Conservation (phyloP, 768 basidiomycete genomes). For the Hebeloma cylindrosporum region DNA sequence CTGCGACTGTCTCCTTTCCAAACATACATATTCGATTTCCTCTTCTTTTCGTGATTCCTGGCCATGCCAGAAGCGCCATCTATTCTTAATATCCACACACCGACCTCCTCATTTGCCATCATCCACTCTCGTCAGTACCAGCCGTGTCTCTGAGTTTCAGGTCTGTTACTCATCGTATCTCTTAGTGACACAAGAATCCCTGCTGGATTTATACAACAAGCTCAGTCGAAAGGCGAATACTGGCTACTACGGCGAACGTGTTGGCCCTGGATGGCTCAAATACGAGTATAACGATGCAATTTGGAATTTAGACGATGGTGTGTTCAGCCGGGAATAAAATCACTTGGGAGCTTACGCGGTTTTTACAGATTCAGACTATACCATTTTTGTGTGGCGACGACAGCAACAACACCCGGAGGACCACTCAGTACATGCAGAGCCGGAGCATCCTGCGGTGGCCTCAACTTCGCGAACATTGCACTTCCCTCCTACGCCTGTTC, state of each 20-base stretch:
- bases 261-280: constrained; percentile 81
- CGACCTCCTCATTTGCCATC: constrained; percentile 69
- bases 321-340: constrained; percentile 12
- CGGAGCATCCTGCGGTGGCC: constrained; percentile 19
- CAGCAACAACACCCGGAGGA: constrained; percentile 23
- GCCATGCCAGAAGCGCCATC: constrained; percentile 30
- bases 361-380: constrained; percentile 73
- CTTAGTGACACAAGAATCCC: constrained; percentile 67
- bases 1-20: too few relatives aligned
- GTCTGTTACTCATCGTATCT: constrained; percentile 7
- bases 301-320: constrained; percentile 92
- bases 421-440: constrained; percentile 5
- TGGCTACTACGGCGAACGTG: constrained; percentile 57
- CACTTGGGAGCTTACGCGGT: background rate
- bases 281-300: constrained; percentile 78
- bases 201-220: constrained; percentile 66
- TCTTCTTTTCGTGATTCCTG: constrained; percentile 5
- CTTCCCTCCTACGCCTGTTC: constrained; percentile 10
- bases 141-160: background rate
- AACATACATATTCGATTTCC: constrained; percentile 2
- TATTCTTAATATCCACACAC: constrained; percentile 76
- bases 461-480: constrained; percentile 25
- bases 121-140: constrained; percentile 65
- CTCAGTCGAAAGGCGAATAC: constrained; percentile 64
- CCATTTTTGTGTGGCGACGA: constrained; percentile 80